Conservation (phyloP, 345 rosid species). For the Gossypium thurberi region DNA sequence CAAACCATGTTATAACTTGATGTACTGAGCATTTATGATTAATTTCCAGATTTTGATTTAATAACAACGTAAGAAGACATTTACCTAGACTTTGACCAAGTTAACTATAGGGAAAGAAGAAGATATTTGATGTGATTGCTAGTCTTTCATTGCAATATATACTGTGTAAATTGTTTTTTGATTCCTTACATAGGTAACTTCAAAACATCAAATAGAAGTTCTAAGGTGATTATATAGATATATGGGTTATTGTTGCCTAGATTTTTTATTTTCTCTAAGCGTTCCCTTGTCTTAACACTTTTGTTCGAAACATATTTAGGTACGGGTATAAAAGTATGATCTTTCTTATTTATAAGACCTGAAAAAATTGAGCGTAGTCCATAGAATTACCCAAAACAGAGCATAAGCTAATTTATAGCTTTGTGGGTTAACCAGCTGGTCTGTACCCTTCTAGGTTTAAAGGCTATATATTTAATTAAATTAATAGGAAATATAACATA, state of each 20-base stretch:
- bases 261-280: no score
- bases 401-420: neutral
- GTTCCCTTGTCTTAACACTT: no score
- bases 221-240: neutral
- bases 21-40: neutral
- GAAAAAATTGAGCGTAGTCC: no score
- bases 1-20: neutral
- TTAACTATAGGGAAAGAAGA: neutral
- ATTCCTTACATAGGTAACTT: neutral
- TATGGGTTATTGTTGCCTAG: neutral
- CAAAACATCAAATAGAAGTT: neutral
- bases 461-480: neutral
- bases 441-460: neutral
- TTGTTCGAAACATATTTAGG: no score
- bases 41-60: neutral
- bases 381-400: no score
- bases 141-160: neutral
- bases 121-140: neutral
- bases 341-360: no score
- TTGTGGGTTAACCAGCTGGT: neutral
- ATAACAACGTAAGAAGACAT: neutral
- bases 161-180: neutral
- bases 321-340: no score
- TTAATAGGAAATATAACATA: neutral
- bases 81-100: neutral